Base-by-base conservation (phyloP, 768 basidiomycete species). In the Kwoniella newhampshirensis region DNA sequence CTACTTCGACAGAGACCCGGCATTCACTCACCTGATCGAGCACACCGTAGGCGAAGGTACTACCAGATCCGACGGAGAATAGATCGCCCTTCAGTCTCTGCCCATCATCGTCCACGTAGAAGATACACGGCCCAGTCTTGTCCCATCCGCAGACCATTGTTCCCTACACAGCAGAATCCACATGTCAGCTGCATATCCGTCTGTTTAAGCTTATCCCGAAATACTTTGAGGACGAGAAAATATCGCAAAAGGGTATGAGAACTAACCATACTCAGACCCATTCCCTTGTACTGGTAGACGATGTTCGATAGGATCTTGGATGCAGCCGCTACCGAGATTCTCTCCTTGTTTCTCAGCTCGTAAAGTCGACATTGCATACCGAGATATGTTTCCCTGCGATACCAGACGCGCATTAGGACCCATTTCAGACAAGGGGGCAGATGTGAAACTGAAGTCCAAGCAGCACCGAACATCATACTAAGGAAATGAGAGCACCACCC, bases 131-230 rank as follows among this genome's bases (percentile, higher is more conserved):
- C 0, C 93, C 96, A 12, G 93, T 97, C 81, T 98, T 98, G 79
- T 99, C 96, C 92, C 93, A 98, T 25, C 96, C 96, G 70, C 93
- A 97, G 54, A 99, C 93, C 96, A 98, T 99, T 0, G 96, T 99
- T 47, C 96, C 96, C 91, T 93, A 67, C 8, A 4, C 26, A 45
- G 12, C 17, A 28, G 26, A 23, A 26, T 7, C 12, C 15, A 39
- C 39, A 25, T n/a, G 36, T 54, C 40, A 57, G 45, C 42, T 49
- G 28, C 23, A n/a, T n/a, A n/a, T n/a, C n/a, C n/a, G n/a, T n/a
- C n/a, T n/a, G n/a, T 50, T 28, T 13, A 48, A 3, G 25, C 40
- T n/a, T n/a, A n/a, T n/a, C n/a, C n/a, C n/a, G n/a, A n/a, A n/a
- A n/a, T n/a, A n/a, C n/a, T n/a, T n/a, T n/a, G n/a, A n/a, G n/a